A percentile compares a stretch with the other conserved stretches of the same genome.
phyloP scores from a whole-genome alignment of 1,284 basidiomycete species.

The Apiotrichum sp. region DNA sequence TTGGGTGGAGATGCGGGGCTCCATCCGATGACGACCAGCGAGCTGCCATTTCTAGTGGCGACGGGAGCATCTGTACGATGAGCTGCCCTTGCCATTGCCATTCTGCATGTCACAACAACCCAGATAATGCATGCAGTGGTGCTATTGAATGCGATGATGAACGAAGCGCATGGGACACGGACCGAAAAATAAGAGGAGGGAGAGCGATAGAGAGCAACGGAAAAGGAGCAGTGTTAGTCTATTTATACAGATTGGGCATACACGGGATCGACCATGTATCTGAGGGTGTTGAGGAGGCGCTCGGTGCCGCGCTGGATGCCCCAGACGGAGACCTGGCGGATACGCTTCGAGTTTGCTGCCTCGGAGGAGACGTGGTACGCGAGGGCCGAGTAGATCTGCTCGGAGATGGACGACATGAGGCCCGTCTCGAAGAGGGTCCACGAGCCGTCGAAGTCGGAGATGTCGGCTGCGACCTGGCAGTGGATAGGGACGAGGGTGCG shows the following conservation, averaged over 20 bases:
- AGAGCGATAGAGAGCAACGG: background rate
- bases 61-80: too few relatives aligned
- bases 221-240: too few relatives aligned
- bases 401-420: conserved; percentile 38
- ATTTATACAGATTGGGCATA: conserved; percentile 22
- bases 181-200: background rate
- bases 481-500: conserved; percentile 85
- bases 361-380: conserved; percentile 81
- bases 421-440: conserved; percentile 59
- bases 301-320: conserved; percentile 67
- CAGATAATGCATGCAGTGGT: conserved; percentile 3
- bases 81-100: too few relatives aligned
- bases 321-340: conserved; percentile 80
- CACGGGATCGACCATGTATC: conserved; percentile 49
- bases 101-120: conserved; percentile 1
- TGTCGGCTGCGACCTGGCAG: conserved; percentile 71
- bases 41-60: too few relatives aligned
- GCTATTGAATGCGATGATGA: conserved; percentile 1
- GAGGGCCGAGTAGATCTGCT: conserved; percentile 73
- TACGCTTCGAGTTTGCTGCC: conserved; percentile 74
- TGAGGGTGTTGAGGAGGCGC: conserved; percentile 57
- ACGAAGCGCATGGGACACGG: too few relatives aligned
- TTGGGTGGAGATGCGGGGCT: background rate
- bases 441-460: conserved; percentile 76
- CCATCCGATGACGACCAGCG: background rate